Evolutionary conservation across 2,329 filamentous ascomycete genomes (phyloP).

Genomic region (Aspergillus aculeatus): DNA sequence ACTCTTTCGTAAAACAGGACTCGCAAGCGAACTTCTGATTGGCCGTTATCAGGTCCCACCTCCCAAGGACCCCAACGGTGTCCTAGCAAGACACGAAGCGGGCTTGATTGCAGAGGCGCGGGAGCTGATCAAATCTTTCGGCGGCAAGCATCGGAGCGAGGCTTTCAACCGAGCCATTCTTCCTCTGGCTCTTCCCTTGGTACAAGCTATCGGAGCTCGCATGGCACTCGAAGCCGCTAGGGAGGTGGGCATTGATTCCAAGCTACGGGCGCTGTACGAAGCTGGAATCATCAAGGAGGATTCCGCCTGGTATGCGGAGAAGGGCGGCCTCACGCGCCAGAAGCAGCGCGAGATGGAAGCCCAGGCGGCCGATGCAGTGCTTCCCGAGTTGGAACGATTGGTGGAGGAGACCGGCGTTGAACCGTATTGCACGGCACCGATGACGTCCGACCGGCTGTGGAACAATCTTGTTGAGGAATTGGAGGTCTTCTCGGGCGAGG

Average conservation of each 20-base stretch:
- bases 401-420: conserved; percentile 9
- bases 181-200: conserved; percentile 16
- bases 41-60: conserved; percentile 25
- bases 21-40: conserved; percentile 27
- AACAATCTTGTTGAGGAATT: conserved; percentile 11
- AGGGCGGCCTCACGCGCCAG: conserved; percentile 8
- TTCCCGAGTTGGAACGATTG: conserved; percentile 12
- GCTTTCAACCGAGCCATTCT: conserved; percentile 23
- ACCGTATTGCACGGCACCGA: conserved; percentile 17
- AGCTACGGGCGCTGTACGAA: conserved; percentile 17
- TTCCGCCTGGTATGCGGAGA: conserved; percentile 18
- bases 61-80: conserved; percentile 7
- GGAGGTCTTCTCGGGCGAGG: conserved; percentile 3
- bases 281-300: conserved; percentile 13
- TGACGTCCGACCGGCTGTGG: conserved; percentile 14
- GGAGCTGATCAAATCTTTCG: neutral
- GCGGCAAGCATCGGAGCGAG: conserved; percentile 16
- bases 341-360: conserved; percentile 14
- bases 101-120: conserved; percentile 19
- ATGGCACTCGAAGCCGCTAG: conserved; percentile 24
- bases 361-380: conserved; percentile 11
- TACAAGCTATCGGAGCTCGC: conserved; percentile 23
- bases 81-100: conserved; percentile 23
- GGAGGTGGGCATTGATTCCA: conserved; percentile 12
- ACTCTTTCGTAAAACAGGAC: neutral